Evolutionary conservation across 106 monocot species (phyloP).

Genomic region (Apostasia shenzhenica): DNA sequence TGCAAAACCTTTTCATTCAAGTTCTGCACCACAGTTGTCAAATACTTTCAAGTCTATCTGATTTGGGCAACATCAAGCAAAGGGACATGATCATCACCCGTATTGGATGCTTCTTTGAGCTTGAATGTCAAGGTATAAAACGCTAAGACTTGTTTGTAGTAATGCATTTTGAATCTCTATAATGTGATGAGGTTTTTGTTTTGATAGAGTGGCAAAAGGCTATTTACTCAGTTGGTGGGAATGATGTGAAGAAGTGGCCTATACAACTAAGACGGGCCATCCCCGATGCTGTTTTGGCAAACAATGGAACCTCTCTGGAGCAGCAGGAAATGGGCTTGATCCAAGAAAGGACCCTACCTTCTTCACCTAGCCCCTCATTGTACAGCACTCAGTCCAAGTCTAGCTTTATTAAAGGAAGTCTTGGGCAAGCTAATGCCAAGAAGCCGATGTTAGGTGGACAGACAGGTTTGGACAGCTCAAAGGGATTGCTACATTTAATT

Average conservation of each 20-base stretch:
- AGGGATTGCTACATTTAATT: constrained; percentile 68
- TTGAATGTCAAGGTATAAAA: constrained; percentile 90
- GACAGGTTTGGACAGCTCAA: constrained; percentile 36
- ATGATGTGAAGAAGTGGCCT: constrained; percentile 92
- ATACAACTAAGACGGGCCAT: constrained; percentile 67
- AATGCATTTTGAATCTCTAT: not conserved
- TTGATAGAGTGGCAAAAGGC: constrained; percentile 95
- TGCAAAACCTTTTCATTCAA: constrained; percentile 90
- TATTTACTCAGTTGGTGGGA: constrained; percentile 86
- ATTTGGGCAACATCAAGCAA: constrained; percentile 29
- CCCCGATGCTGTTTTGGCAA: constrained; percentile 43
- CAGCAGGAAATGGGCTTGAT: constrained; percentile 70
- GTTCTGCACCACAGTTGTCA: constrained; percentile 82
- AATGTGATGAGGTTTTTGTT: constrained; percentile 7
- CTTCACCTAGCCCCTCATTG: constrained; percentile 67
- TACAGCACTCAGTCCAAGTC: constrained; percentile 77
- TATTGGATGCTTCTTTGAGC: constrained; percentile 88
- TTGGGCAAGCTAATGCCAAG: constrained; percentile 53
- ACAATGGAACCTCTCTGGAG: constrained; percentile 53
- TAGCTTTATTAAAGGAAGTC: constrained; percentile 63
- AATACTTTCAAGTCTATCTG: constrained; percentile 58
- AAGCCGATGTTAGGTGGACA: constrained; percentile 57
- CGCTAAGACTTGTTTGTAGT: not conserved
- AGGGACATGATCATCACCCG: constrained; percentile 82
- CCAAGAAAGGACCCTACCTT: constrained; percentile 68